Evolutionary conservation across 306 rosid species (phyloP), one percentile per base, ranked within the genome.

Genomic region (Quercus cerris): DNA sequence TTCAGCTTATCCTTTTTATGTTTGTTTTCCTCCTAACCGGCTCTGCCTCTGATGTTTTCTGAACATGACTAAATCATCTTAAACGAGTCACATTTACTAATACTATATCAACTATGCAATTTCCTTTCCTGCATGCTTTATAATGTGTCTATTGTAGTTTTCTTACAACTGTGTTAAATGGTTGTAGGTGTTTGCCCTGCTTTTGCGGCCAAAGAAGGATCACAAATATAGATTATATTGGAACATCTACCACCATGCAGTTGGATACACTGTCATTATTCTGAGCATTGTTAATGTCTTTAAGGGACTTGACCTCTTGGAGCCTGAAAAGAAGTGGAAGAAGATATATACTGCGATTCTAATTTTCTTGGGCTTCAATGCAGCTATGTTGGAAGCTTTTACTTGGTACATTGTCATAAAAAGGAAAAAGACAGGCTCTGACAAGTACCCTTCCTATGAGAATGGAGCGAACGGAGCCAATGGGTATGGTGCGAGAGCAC

Each of bases 121-220:
- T 49, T 12, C 54, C 54, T 49, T 49, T 58, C 64, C 22, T 20
- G 25, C 64, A 7, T 31, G 17, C 19, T 18, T 7, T 31, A 31
- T 18, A 18, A 33, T 33, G 22, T 33, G 20, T 33, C 15, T 18
- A 10, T 7, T 31, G 5, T 68, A 68, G 54, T 33, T 68, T 68
- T 35, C 72, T 68, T 13, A 52, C 77, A 23, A 54, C 22, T 38
- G 9, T 25, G 15, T 73, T n/a, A 13, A 33, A 35, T 80, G 79
- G 14, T 57, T 46, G 25, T 75, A 94, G 98, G 93, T 96, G 19
- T 96, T 93, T 80, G 98, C 98, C 76, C 72, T 96, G 86, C 94
- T 96, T 55, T 63, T 96, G 87, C 93, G 99, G 90, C 99, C 99
- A 2, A 93, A 93, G 84, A 91, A 91, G 82, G 99, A 93, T 66